Percentiles rank a stretch among this genome's conserved stretches.
Evolutionary conservation across 2,329 filamentous ascomycete genomes (phyloP).

Genomic region (Fusarium sp.): DNA sequence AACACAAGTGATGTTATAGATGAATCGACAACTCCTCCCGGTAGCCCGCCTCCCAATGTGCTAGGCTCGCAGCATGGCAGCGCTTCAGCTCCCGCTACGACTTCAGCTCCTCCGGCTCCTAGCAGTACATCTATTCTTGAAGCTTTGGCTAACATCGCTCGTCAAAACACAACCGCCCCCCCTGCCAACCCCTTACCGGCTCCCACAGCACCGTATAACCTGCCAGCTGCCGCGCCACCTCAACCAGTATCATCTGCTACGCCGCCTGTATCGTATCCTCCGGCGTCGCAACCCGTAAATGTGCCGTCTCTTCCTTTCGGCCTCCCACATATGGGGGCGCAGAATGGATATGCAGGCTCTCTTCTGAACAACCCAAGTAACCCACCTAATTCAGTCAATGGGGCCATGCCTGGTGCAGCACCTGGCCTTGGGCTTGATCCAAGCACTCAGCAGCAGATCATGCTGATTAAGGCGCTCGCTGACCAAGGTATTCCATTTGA

Average conservation of each 20-base stretch:
- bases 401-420: constrained; percentile 48
- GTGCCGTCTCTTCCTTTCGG: constrained; percentile 58
- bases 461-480: constrained; percentile 78
- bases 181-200: constrained; percentile 52
- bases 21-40: constrained; percentile 76
- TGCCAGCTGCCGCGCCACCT: constrained; percentile 47
- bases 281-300: constrained; percentile 68
- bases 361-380: constrained; percentile 44
- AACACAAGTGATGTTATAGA: constrained; percentile 60
- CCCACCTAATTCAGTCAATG: constrained; percentile 43
- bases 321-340: constrained; percentile 48
- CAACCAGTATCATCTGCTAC: constrained; percentile 46
- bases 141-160: constrained; percentile 82
- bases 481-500: constrained; percentile 81
- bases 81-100: constrained; percentile 26
- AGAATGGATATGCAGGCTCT: constrained; percentile 47
- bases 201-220: constrained; percentile 56
- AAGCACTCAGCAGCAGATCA: constrained; percentile 75
- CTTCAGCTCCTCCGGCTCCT: constrained; percentile 51
- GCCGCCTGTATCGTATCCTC: constrained; percentile 50
- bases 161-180: constrained; percentile 70
- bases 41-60: constrained; percentile 64
- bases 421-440: constrained; percentile 55
- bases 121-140: constrained; percentile 74
- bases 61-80: constrained; percentile 52